Evolutionary conservation across 1,284 basidiomycete species (phyloP).

Genomic region (Ganoderma leucocontextum): DNA sequence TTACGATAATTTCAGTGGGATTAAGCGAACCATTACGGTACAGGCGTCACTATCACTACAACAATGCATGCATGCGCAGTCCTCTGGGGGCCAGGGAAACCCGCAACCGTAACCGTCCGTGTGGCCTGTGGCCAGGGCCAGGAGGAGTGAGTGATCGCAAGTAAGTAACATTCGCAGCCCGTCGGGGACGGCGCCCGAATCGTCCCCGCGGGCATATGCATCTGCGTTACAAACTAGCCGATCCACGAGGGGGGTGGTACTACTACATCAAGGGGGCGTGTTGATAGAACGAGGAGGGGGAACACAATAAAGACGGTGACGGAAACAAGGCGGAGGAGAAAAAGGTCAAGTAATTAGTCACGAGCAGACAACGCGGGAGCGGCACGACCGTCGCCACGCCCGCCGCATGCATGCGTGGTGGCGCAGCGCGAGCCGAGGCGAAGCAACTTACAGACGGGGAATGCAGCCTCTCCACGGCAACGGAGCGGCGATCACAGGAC

Average conservation of each 20-base stretch:
- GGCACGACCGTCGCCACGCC: conserved; percentile 14
- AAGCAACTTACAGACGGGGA: conserved; percentile 9
- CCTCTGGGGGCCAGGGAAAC: conserved; percentile 19
- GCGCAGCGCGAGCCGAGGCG: neutral
- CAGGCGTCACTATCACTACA: conserved; percentile 35
- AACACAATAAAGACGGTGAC: conserved; percentile 32
- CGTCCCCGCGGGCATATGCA: conserved; percentile 3
- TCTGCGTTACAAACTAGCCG: conserved; percentile 30
- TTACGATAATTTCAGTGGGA: conserved; percentile 20
- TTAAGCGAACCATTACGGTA: conserved; percentile 33
- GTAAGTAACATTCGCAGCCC: conserved; percentile 36
- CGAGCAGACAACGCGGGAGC: conserved; percentile 11
- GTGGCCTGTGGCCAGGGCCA: conserved; percentile 11
- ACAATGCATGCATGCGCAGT: conserved; percentile 28
- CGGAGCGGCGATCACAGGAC: conserved; percentile 10
- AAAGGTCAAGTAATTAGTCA: conserved; percentile 19
- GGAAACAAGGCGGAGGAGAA: conserved; percentile 23
- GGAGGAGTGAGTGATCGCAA: conserved; percentile 17
- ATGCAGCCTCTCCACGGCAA: conserved; percentile 6
- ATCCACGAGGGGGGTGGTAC: conserved; percentile 40
- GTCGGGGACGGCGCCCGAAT: conserved; percentile 18
- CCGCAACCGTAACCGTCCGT: conserved; percentile 28
- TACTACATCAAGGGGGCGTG: conserved; percentile 40
- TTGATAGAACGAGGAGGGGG: conserved; percentile 21
- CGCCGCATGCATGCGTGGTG: conserved; percentile 13